Percentiles rank a stretch among this genome's conserved stretches.
These are phyloP conservation scores for Eimeria maxima DNA, from an alignment of 169 alveolate genomes.

Conservation along the genomic window DNA sequence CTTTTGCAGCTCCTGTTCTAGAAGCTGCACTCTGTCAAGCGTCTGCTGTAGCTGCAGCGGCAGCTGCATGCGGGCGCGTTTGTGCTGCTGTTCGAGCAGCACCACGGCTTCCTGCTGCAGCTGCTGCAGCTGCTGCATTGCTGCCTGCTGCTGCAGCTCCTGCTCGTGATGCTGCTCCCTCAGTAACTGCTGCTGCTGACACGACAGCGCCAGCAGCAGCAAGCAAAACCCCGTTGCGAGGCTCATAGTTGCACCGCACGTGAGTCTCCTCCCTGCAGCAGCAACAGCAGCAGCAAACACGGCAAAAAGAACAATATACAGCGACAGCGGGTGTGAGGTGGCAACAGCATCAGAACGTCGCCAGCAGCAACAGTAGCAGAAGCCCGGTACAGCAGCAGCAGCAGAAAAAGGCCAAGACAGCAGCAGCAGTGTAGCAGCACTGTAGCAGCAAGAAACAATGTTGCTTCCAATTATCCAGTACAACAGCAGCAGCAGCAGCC, in stretches of 20 bases:
- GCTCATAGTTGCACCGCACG: conserved; percentile 31
- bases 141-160: conserved; percentile 15
- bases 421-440: conserved; percentile 82
- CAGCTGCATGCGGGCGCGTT: conserved; percentile 12
- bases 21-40: conserved; percentile 9
- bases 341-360: background rate
- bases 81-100: conserved; percentile 54
- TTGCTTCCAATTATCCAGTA: background rate
- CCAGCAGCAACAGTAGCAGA: conserved; percentile 73
- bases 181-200: conserved; percentile 25
- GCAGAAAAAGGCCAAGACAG: conserved; percentile 84
- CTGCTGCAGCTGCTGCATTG: conserved; percentile 36
- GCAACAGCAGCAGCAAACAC: conserved; percentile 17
- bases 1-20: conserved; percentile 32
- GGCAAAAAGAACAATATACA: no score
- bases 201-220: conserved; percentile 39
- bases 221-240: conserved; percentile 20
- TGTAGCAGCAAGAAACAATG: conserved; percentile 81
- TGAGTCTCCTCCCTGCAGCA: conserved; percentile 44
- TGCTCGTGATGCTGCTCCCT: background rate
- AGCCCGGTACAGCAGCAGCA: conserved; percentile 78
- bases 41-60: conserved; percentile 67
- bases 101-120: conserved; percentile 33
- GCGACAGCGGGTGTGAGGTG: background rate
- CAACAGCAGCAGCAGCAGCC: background rate